Evolutionary conservation across 2,329 filamentous ascomycete species (phyloP), one percentile per base, ranked within the genome.

Genomic region (Didymella pomorum): DNA sequence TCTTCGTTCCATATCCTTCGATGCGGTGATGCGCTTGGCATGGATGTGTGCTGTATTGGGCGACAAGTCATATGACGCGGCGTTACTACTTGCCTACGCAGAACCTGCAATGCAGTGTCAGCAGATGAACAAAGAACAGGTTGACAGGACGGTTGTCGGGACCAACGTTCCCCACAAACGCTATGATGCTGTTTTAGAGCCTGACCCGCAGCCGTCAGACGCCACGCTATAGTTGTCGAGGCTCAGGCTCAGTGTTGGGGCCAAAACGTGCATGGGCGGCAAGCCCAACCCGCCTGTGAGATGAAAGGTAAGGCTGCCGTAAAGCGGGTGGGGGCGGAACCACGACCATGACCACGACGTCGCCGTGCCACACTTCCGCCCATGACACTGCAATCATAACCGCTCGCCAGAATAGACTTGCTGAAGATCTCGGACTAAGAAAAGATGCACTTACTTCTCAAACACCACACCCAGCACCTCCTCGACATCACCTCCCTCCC

Each of bases 391-490:
- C 29, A 31, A 31, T 31, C 29, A 5, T 12, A 12, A 29, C 4
- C 28, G 12, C 28, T 29, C 28, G 28, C 28, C 28, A 10, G 4
- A 11, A 11, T 10, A 29, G 10, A 29, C 28, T 29, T 29, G 10
- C 28, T 29, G 28, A 9, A 21, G 12, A 20, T 11, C 18, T 39
- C 4, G 23, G 37, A 23, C 33, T 20, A 41, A 48, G n/a, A 5
- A 48, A 25, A 46, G 42, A 61, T 50, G 12, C 10, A 86, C 86
- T 82, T 80, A 96, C 91, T 96, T 98, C 77, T 98, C 94, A 79
- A 99, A 99, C 4, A 99, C 93, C 21, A 99, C 93, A 0, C 95
- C 95, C 43, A 99, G 79, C 8, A 99, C 92, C 73, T 98, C 95
- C 75, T 99, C 94, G 16, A 98, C 92, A 76, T 98, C 94, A 2